Base-by-base conservation (phyloP, 257 asterid genomes). In the Ajuga chamaepitys region DNA sequence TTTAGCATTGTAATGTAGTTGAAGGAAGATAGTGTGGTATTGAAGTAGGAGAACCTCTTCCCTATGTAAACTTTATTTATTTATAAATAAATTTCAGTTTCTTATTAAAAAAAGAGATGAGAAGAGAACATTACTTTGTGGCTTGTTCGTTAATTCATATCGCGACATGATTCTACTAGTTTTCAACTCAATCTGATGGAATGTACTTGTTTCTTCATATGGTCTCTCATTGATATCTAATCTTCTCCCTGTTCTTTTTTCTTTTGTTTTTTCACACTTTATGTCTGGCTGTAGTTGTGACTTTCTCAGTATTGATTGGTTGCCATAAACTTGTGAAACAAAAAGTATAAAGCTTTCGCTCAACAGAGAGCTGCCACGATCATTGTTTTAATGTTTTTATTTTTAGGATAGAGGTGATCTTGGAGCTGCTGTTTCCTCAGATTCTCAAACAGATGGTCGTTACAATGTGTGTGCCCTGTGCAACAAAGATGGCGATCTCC, bases 401-500 rank as follows among this genome's bases (percentile, higher is more conserved):
- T 54, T 70, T 80, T 80, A 88, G 96, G 95, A 66, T 77, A 72
- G 65, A 67, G 74, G 73, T 58, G 78, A 75, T 77, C 72, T 48
- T 67, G 86, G 75, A 81, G 87, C 79, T 68, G 77, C 73, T 77
- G 64, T 64, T 58, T 63, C 55, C 71, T 67, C 66, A 37, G 76
- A 75, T 72, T 37, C 52, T 68, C 73, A 51, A 78, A 72, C 26
- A 55, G 77, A 74, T 63, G 68, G 60, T 16, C 37, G 16, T 5
- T 74, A 66, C 71, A 77, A 66, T 38, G 68, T 79, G 66, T 84
- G 88, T 52, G 53, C 67, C 69, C 62, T 74, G 51, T 82, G 96
- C 95, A 76, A 62, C 74, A 75, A 72, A 66, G 80, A 52, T 64
- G 86, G 84, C 77, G 77, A 88, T 77, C 85, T 80, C 82, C 76